Conservation (phyloP, 169 alveolate species). For the Plasmodium inui region DNA sequence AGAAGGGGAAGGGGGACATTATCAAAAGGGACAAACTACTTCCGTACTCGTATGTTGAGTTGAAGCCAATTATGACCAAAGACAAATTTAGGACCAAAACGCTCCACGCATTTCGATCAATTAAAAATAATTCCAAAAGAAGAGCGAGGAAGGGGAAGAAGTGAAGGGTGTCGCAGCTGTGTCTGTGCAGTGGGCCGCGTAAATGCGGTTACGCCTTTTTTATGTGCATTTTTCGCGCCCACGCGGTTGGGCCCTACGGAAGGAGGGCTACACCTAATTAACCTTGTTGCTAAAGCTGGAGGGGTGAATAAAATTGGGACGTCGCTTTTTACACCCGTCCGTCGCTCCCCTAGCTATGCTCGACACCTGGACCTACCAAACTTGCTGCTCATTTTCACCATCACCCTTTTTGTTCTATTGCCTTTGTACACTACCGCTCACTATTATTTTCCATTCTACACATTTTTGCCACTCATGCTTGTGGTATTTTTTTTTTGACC, state of each 20-base stretch:
- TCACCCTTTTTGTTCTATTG: not conserved
- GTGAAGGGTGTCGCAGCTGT: not conserved
- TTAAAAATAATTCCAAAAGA: conserved; percentile 45
- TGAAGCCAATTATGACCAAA: conserved; percentile 71
- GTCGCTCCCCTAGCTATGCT: not conserved
- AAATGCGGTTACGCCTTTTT: not conserved
- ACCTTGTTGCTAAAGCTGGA: not conserved
- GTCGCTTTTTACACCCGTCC: not conserved
- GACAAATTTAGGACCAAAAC: conserved; percentile 59
- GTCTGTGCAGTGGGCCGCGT: not conserved
- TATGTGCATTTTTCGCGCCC: not conserved
- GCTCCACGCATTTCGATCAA: conserved; percentile 49
- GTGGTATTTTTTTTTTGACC: not conserved
- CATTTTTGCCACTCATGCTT: not conserved
- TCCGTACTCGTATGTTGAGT: conserved; percentile 72
- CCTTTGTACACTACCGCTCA: not conserved
- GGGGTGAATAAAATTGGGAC: not conserved
- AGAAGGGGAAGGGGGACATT: conserved; percentile 75
- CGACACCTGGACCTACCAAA: not conserved
- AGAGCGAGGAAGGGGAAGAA: conserved; percentile 14
- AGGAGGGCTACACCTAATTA: not conserved
- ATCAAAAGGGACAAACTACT: conserved; percentile 51
- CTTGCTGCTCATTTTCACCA: not conserved
- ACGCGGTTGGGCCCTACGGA: not conserved
- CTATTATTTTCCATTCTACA: not conserved